Base-by-base conservation (phyloP, 2,329 filamentous ascomycete species). In the Cadophora luteo-olivacea region DNA sequence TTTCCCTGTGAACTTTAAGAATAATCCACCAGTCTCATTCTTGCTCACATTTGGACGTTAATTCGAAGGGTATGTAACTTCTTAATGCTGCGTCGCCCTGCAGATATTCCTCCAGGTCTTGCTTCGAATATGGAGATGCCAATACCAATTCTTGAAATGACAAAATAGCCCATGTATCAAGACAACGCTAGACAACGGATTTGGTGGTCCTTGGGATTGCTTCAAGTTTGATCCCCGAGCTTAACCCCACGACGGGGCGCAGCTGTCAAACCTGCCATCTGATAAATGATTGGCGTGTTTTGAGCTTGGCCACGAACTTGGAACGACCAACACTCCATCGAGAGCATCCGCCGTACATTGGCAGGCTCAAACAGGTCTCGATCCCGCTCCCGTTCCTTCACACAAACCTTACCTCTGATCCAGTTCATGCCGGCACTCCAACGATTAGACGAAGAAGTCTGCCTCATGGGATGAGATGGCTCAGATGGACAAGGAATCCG, bases 251-350 rank as follows among this genome's bases (percentile, higher is more conserved):
- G 25, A 33, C 49, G 9, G 36, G 57, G 48, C 41, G 25, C 36
- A 52, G 22, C 67, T 68, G 62, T 68, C 62, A 62, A 65, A 60
- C 33, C 61, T 65, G 67, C 51, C 67, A 65, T 68, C 67, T 45
- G 67, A 65, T 57, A 19, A 29, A 60, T 38, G 54, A 58, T 60
- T 49, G 52, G 64, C 45, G 54, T 49, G 64, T 52, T 62, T 62
- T 29, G 29, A 33, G 65, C 48, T n/a, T 62, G 57, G 65, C 58
- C 19, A 24, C 19, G 25, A 38, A 63, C 51, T 58, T 63, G 65
- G 60, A 54, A 60, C 57, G 57, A 60, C 57, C 22, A 52, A 41
- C 22, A 51, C 33, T 48, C 48, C 57, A 32, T 22, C 57, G 16
- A 48, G 25, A 16, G 45, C 12, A 48, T 41, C 25, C 19, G 14